phyloP scores from a whole-genome alignment of 768 basidiomycete genomes.

The Cystobasidium tubakii region DNA sequence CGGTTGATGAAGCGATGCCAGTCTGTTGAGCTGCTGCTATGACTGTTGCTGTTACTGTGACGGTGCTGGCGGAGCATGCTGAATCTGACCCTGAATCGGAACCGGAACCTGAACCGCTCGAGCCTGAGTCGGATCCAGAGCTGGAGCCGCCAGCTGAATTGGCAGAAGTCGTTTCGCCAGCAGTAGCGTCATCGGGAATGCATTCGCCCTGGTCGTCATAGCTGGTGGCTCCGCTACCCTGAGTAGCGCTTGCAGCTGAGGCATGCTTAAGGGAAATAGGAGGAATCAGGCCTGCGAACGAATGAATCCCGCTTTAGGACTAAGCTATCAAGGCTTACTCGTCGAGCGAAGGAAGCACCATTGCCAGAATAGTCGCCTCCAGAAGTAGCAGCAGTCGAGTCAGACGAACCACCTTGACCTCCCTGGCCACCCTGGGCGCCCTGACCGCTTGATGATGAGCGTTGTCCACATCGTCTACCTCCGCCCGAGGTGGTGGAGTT shows the following conservation, averaged over 20 bases:
- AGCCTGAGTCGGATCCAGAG: no score
- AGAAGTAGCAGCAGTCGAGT: neutral
- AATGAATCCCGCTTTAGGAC: no score
- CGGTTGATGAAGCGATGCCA: neutral
- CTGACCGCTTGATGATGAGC: neutral
- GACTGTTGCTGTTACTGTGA: neutral
- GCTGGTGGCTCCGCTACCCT: neutral
- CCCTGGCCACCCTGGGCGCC: no score
- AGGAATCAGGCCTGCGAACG: neutral
- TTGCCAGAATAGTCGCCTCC: neutral
- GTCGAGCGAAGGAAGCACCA: neutral
- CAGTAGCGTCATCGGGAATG: neutral
- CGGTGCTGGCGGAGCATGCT: neutral
- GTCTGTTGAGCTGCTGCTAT: neutral
- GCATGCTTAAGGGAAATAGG: neutral
- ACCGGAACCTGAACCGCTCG: neutral
- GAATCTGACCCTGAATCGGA: neutral
- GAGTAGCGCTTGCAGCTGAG: neutral
- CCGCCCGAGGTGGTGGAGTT: neutral
- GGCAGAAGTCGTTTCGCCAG: neutral
- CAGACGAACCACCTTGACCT: neutral
- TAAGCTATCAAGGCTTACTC: neutral
- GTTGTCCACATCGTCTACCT: neutral
- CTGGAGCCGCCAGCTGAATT: neutral
- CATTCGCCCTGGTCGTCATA: neutral